A percentile compares a stretch with the other conserved stretches of the same genome.
Conservation (phyloP, 768 basidiomycete genomes). For the Tricholoma matsutake region DNA sequence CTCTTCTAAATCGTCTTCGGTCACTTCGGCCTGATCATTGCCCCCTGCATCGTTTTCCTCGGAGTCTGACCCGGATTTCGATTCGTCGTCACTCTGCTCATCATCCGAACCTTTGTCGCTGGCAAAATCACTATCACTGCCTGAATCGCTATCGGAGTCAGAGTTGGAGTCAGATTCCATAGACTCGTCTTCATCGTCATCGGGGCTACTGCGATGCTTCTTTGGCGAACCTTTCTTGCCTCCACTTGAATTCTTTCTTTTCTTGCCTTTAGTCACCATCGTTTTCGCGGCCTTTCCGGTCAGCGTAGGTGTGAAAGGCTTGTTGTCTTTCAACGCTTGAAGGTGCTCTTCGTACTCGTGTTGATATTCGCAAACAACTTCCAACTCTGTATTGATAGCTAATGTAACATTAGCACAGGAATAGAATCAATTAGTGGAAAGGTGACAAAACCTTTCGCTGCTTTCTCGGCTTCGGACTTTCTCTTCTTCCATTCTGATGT, state of each 20-base stretch:
- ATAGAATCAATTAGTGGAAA: not conserved
- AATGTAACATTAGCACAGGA: slow-evolving; percentile 1
- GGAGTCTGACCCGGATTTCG: slow-evolving; percentile 14
- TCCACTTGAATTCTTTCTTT: slow-evolving; percentile 45
- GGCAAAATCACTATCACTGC: slow-evolving; percentile 20
- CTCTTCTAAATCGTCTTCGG: slow-evolving; percentile 41
- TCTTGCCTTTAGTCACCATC: slow-evolving; percentile 31
- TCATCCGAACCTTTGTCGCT: slow-evolving; percentile 13
- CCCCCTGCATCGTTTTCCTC: slow-evolving; percentile 13
- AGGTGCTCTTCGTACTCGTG: slow-evolving; percentile 45
- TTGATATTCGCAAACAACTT: slow-evolving; percentile 32
- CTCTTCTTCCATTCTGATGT: slow-evolving; percentile 36
- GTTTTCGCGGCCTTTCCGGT: slow-evolving; percentile 29
- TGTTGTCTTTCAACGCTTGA: slow-evolving; percentile 42
- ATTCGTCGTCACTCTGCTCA: slow-evolving; percentile 9
- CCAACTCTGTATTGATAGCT: slow-evolving; percentile 41
- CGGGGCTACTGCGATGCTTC: slow-evolving; percentile 32
- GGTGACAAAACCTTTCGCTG: slow-evolving; percentile 40
- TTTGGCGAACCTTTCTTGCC: slow-evolving; percentile 44
- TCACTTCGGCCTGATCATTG: slow-evolving; percentile 34
- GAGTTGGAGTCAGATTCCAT: slow-evolving; percentile 20
- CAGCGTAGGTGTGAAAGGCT: slow-evolving; percentile 40
- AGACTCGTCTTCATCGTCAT: slow-evolving; percentile 35
- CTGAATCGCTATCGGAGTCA: slow-evolving; percentile 26
- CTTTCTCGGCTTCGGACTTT: slow-evolving; percentile 37